phyloP scores from a whole-genome alignment of 345 rosid genomes.

The Isatis tinctoria region DNA sequence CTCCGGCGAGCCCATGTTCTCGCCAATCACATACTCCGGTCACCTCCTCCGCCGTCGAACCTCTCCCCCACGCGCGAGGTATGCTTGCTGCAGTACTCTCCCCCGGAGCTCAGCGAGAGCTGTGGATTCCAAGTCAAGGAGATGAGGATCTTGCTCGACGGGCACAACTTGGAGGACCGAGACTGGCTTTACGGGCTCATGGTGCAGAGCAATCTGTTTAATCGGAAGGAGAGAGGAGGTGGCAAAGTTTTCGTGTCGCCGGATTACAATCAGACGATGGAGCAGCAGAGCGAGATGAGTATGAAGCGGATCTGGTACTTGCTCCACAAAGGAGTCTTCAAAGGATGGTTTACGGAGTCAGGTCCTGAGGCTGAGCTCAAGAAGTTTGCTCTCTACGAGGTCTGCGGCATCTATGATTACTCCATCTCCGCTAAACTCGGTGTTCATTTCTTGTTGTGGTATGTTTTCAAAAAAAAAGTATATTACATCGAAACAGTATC shows the following conservation, averaged over 20 bases:
- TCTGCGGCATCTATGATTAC: conserved; percentile 56
- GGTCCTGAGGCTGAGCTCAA: conserved; percentile 59
- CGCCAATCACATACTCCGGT: conserved; percentile 48
- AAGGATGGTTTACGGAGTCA: conserved; percentile 64
- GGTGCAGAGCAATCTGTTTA: conserved; percentile 60
- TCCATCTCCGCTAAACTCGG: conserved; percentile 64
- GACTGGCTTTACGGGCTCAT: conserved; percentile 77
- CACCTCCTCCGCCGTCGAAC: conserved; percentile 6
- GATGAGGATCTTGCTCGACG: conserved; percentile 67
- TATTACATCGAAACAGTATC: too few species aligned
- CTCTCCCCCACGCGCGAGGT: conserved; percentile 31
- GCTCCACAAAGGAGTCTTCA: conserved; percentile 56
- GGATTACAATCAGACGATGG: conserved; percentile 84
- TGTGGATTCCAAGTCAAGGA: conserved; percentile 49
- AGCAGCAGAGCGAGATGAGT: conserved; percentile 85
- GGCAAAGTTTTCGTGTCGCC: conserved; percentile 55
- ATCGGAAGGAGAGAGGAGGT: conserved; percentile 58
- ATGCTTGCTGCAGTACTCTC: conserved; percentile 58
- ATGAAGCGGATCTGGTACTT: conserved; percentile 57
- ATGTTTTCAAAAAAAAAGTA: neutral
- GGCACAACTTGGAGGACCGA: conserved; percentile 63
- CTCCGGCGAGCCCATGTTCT: conserved; percentile 50
- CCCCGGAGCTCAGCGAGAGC: conserved; percentile 60
- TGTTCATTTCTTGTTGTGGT: conserved; percentile 87
- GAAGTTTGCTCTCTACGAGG: conserved; percentile 62